Evolutionary conservation across 495 filamentous ascomycete species (phyloP).

Genomic region (Cercophora samala): DNA sequence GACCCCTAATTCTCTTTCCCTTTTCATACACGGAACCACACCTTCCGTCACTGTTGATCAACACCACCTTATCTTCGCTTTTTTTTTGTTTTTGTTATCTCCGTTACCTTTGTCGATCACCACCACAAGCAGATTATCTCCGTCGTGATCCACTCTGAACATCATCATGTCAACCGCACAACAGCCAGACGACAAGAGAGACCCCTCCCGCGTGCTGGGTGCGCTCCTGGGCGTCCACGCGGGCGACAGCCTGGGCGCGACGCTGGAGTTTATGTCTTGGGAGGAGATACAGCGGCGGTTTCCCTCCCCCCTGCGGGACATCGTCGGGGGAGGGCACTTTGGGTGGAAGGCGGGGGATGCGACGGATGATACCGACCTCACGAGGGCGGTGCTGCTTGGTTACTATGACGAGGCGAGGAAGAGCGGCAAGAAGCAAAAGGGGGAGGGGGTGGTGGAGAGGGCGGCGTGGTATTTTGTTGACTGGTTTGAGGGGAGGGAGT

Average conservation of each 20-base stretch:
- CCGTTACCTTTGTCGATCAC: background rate
- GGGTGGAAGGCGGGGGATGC: slow-evolving; percentile 28
- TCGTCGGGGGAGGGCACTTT: slow-evolving; percentile 32
- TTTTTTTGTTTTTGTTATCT: too few relatives aligned
- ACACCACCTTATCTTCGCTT: background rate
- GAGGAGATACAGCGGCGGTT: slow-evolving; percentile 17
- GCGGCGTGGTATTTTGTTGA: slow-evolving; percentile 28
- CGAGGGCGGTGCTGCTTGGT: slow-evolving; percentile 25
- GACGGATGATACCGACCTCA: slow-evolving; percentile 24
- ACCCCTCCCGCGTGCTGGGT: slow-evolving; percentile 23
- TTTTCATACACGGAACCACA: background rate
- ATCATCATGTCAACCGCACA: background rate
- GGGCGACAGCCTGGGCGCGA: slow-evolving; percentile 35
- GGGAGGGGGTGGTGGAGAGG: slow-evolving; percentile 8
- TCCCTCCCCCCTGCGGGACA: slow-evolving; percentile 26
- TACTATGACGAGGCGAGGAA: slow-evolving; percentile 21
- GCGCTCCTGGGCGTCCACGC: slow-evolving; percentile 37
- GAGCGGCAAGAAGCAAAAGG: slow-evolving; percentile 5
- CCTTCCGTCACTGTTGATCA: background rate
- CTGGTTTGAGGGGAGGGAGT: slow-evolving; percentile 27
- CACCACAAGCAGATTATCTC: background rate
- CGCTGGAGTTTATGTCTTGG: slow-evolving; percentile 31
- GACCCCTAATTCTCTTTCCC: background rate
- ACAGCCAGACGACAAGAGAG: background rate
- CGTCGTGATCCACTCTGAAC: background rate